Percentiles rank a stretch among this genome's conserved stretches.
Evolutionary conservation across 2,329 filamentous ascomycete genomes (phyloP).

Genomic region (Colletotrichum graminicola): DNA sequence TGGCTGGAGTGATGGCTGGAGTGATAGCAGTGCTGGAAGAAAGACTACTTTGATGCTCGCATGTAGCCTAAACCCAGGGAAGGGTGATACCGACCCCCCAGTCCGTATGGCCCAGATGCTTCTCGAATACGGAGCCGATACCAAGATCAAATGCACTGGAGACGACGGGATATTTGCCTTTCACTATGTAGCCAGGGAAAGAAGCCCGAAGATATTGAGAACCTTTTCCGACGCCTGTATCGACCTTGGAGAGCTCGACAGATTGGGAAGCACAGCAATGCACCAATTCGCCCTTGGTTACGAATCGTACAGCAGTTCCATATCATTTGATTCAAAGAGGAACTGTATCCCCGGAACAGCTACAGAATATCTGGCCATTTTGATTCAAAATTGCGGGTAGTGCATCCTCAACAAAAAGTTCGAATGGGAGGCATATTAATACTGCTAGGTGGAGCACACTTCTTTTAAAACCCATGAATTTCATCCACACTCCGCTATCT

Average conservation of each 20-base stretch:
- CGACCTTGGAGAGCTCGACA: neutral
- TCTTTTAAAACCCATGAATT: too few relatives aligned
- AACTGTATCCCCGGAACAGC: neutral
- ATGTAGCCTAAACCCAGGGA: neutral
- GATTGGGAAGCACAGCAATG: neutral
- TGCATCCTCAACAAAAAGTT: neutral
- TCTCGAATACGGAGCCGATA: neutral
- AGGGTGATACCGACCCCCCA: neutral
- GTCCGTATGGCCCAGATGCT: neutral
- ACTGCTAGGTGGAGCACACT: too few relatives aligned
- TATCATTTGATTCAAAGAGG: neutral
- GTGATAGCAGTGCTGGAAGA: neutral
- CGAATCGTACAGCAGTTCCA: fast-evolving
- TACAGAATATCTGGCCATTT: neutral
- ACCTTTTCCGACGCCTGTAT: neutral
- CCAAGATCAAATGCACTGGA: neutral
- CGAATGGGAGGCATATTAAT: too few relatives aligned
- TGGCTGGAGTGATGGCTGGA: too few relatives aligned
- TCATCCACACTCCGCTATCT: neutral
- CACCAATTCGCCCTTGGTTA: neutral
- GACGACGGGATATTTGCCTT: neutral
- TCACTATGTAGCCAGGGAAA: neutral
- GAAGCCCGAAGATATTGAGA: neutral
- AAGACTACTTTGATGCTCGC: neutral
- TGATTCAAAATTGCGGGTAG: neutral